Evolutionary conservation across 768 basidiomycete species (phyloP).

Genomic region (Rhodotorula toruloides): DNA sequence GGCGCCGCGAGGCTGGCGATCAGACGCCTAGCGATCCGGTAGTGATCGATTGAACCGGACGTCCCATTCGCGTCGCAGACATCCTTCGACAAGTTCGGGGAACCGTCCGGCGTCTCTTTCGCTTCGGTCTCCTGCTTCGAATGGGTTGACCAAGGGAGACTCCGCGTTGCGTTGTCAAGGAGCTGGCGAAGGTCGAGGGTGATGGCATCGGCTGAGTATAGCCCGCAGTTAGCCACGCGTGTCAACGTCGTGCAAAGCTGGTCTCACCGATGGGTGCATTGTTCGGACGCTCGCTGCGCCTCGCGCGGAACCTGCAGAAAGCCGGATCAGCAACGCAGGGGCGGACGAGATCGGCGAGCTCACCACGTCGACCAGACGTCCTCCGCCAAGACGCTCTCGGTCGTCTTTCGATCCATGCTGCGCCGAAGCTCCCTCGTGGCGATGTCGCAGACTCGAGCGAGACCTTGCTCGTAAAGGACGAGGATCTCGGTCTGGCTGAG

Average conservation of each 20-base stretch:
- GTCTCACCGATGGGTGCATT: too few species aligned
- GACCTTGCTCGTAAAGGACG: conserved; percentile 66
- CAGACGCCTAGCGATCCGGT: conserved; percentile 56
- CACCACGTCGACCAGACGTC: conserved; percentile 71
- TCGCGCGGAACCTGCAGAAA: conserved; percentile 18
- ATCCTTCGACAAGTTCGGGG: background rate
- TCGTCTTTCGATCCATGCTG: conserved; percentile 70
- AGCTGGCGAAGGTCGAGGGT: conserved; percentile 14
- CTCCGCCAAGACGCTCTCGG: conserved; percentile 63
- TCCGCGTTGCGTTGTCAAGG: conserved; percentile 1
- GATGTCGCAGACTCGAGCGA: conserved; percentile 81
- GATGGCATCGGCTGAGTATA: conserved; percentile 24
- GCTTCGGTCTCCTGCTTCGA: conserved; percentile 29
- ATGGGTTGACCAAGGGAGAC: conserved; percentile 25
- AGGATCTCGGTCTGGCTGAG: conserved; percentile 62
- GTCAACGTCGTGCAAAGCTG: background rate
- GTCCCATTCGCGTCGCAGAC: background rate
- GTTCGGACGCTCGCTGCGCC: too few species aligned
- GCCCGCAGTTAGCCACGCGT: background rate
- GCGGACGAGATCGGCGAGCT: conserved; percentile 12
- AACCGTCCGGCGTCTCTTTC: conserved; percentile 42
- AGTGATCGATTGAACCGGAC: background rate
- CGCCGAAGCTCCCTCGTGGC: conserved; percentile 77
- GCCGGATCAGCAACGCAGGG: background rate
- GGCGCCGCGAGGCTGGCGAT: conserved; percentile 65